Percentiles rank a stretch among this genome's conserved stretches.
phyloP scores from a whole-genome alignment of 169 alveolate species.

The Sarcocystis neurona region DNA sequence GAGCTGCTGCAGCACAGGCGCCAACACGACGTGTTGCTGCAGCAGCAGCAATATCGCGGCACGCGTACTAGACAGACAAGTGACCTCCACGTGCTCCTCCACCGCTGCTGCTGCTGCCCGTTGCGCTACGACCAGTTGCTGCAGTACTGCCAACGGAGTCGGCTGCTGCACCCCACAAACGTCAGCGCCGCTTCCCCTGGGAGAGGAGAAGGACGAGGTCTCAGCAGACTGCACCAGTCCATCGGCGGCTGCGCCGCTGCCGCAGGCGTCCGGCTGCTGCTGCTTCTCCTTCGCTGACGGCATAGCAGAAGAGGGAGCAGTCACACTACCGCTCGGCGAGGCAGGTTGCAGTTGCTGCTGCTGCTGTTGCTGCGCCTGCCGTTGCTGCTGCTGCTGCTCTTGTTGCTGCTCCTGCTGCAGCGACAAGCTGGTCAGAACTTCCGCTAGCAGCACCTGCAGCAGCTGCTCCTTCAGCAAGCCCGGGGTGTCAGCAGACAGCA shows the following conservation, averaged over 20 bases:
- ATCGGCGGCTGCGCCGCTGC: not conserved
- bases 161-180: not conserved
- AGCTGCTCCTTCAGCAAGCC: constrained; percentile 38
- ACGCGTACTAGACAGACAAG: not conserved
- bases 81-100: constrained; percentile 23
- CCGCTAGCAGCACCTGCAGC: constrained; percentile 41
- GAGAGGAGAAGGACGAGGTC: not conserved
- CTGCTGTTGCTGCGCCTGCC: not conserved
- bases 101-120: constrained; percentile 22
- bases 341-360: not conserved
- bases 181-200: not conserved
- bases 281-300: not conserved
- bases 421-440: not conserved
- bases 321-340: no score
- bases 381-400: not conserved
- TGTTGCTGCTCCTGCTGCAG: not conserved
- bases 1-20: not conserved
- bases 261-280: not conserved
- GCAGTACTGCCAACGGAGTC: not conserved
- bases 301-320: not conserved
- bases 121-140: not conserved
- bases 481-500: not conserved
- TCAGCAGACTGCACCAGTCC: not conserved
- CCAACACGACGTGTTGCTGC: not conserved
- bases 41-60: not conserved